Conservation (phyloP, 1,284 basidiomycete genomes). For the Sporisorium reilianum region DNA sequence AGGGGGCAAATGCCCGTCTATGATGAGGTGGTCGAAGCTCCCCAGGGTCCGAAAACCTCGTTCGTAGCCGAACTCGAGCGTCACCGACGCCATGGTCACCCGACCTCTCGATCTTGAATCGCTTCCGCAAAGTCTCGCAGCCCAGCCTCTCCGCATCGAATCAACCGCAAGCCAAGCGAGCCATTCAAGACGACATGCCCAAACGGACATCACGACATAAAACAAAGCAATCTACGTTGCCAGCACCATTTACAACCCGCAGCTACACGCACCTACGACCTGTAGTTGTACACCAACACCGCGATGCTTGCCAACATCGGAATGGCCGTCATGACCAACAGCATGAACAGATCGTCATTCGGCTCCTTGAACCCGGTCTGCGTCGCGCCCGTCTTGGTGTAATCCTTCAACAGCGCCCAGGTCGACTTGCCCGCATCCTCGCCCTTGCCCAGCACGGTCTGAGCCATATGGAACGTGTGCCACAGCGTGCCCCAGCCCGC, state of each 20-base stretch:
- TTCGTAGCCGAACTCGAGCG: not conserved
- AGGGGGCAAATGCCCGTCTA: not conserved
- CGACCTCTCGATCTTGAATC: not conserved
- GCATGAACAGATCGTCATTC: slow-evolving; percentile 37
- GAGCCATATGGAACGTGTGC: slow-evolving; percentile 50
- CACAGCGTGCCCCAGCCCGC: slow-evolving; percentile 63
- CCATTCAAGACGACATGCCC: too few species aligned
- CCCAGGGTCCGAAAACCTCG: not conserved
- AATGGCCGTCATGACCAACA: slow-evolving; percentile 24
- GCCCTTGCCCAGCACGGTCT: slow-evolving; percentile 31
- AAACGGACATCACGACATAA: too few species aligned
- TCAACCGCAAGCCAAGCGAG: too few species aligned
- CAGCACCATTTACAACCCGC: not conserved
- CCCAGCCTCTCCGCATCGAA: too few species aligned
- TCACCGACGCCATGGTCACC: not conserved
- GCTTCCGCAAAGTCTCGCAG: too few species aligned
- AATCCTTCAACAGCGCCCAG: slow-evolving; percentile 27
- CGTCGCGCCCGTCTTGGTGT: slow-evolving; percentile 27
- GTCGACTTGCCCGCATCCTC: slow-evolving; percentile 17
- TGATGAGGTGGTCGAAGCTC: not conserved
- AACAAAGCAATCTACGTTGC: not conserved
- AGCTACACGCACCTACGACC: too few species aligned
- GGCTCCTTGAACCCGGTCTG: slow-evolving; percentile 42
- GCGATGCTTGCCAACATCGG: slow-evolving; percentile 26
- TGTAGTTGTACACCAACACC: slow-evolving; percentile 17